Evolutionary conservation across 257 asterid species (phyloP).

Genomic region (Echium plantagineum): DNA sequence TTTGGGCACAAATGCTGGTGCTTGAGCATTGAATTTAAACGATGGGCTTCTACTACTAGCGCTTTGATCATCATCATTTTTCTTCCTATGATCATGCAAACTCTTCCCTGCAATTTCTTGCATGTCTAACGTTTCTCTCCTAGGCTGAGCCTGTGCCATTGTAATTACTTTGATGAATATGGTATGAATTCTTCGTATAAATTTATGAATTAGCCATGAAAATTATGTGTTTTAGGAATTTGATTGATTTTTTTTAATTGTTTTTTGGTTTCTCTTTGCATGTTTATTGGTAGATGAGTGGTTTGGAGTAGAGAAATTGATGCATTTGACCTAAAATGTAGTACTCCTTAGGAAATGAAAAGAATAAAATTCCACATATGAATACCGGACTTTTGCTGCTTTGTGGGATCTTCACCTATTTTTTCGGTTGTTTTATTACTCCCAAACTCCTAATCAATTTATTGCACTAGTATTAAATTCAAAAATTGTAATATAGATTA

Average conservation of each 20-base stretch:
- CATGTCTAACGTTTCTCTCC: slow-evolving; percentile 11
- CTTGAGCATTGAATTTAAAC: slow-evolving; percentile 69
- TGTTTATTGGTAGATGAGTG: not conserved
- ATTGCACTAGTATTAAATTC: too few species aligned
- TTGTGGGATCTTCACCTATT: too few species aligned
- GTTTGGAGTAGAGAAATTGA: slow-evolving; percentile 15
- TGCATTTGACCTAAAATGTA: slow-evolving; percentile 40
- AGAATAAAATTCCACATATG: not conserved
- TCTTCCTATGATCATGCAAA: slow-evolving; percentile 3
- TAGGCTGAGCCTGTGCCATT: slow-evolving; percentile 43
- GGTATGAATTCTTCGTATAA: too few species aligned
- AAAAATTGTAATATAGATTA: too few species aligned
- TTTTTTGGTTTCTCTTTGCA: not conserved
- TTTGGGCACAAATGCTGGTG: slow-evolving; percentile 91
- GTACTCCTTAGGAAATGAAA: slow-evolving; percentile 13
- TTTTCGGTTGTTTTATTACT: too few species aligned
- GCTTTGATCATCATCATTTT: not conserved
- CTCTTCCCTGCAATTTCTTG: not conserved
- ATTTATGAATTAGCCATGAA: not conserved
- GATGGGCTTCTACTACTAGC: slow-evolving; percentile 11
- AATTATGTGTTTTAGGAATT: not conserved
- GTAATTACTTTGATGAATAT: too few species aligned
- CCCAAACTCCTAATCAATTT: too few species aligned
- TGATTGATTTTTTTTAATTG: not conserved
- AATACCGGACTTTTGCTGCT: too few species aligned